Conservation (phyloP, 257 asterid genomes). For the Penstemon eatonii region DNA sequence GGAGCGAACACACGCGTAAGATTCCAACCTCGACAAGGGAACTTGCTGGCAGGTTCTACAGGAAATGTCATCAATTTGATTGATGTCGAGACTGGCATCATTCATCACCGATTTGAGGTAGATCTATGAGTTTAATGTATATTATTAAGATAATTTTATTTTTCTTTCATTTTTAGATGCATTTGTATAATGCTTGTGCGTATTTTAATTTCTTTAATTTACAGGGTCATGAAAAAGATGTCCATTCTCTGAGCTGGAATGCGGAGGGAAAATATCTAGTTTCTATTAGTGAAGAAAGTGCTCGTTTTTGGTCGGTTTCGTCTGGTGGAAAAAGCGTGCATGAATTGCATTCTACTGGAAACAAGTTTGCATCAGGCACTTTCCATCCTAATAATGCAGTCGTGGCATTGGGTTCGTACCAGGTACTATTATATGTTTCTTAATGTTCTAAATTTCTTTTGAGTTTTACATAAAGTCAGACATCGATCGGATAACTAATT, state of each 20-base stretch:
- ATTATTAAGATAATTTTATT: background rate
- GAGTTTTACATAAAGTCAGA: too few relatives aligned
- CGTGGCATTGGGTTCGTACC: constrained; percentile 44
- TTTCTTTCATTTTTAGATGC: background rate
- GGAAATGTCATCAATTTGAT: constrained; percentile 46
- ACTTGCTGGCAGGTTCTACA: constrained; percentile 40
- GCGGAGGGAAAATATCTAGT: constrained; percentile 40
- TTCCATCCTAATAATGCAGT: constrained; percentile 45
- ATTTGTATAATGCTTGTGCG: background rate
- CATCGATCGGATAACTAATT: too few relatives aligned
- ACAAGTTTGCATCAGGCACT: constrained; percentile 44
- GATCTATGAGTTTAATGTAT: background rate
- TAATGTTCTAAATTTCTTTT: background rate
- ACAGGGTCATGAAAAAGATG: constrained; percentile 46
- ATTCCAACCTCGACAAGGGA: constrained; percentile 44
- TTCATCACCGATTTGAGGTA: constrained; percentile 39
- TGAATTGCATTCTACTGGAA: constrained; percentile 30
- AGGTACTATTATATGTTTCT: constrained; percentile 28
- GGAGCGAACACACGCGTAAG: constrained; percentile 50
- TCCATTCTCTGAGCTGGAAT: constrained; percentile 49
- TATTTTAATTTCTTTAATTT: too few relatives aligned
- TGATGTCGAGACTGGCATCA: constrained; percentile 40
- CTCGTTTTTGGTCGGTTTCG: constrained; percentile 41
- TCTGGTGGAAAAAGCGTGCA: constrained; percentile 33
- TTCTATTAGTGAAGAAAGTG: constrained; percentile 47